These are phyloP conservation scores for Amanita rimosa DNA, from an alignment of 768 basidiomycete species.

Conservation along the genomic window DNA sequence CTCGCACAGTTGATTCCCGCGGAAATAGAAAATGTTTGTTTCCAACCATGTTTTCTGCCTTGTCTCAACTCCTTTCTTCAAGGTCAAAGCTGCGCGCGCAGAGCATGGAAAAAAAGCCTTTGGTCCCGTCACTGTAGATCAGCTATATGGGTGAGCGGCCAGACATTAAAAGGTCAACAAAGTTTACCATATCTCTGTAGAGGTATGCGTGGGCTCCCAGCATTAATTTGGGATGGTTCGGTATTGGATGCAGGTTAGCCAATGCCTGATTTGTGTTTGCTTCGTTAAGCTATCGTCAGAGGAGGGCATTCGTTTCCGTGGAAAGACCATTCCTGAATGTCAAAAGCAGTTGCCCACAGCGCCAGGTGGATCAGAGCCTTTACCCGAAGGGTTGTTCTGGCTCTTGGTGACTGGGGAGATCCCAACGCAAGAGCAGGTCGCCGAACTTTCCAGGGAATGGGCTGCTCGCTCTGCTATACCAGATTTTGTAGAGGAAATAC, in stretches of 20 bases:
- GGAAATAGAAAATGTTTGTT: constrained; percentile 61
- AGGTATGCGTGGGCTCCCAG: constrained; percentile 83
- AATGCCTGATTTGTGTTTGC: background rate
- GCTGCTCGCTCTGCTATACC: constrained; percentile 87
- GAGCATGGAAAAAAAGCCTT: constrained; percentile 90
- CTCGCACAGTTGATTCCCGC: constrained; percentile 88
- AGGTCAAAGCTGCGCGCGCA: constrained; percentile 78
- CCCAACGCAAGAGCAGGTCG: constrained; percentile 83
- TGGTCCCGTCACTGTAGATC: constrained; percentile 84
- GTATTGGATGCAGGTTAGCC: constrained; percentile 82
- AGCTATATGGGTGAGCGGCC: constrained; percentile 67
- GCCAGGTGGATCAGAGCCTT: constrained; percentile 77
- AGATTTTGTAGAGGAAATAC: constrained; percentile 91
- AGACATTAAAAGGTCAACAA: background rate
- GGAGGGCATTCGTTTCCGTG: constrained; percentile 98
- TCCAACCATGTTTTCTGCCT: background rate
- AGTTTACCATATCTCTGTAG: constrained; percentile 23
- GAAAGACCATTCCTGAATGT: constrained; percentile 88
- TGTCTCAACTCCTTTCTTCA: constrained; percentile 6
- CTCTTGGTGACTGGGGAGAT: constrained; percentile 90
- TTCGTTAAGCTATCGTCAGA: constrained; percentile 30
- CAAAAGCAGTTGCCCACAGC: constrained; percentile 84
- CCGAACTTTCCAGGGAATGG: constrained; percentile 85
- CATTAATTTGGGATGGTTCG: constrained; percentile 97
- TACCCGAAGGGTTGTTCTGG: constrained; percentile 95